Evolutionary conservation across 768 basidiomycete genomes (phyloP), one percentile per base, ranked within the genome.

Genomic region (Nidularia pulvinata): DNA sequence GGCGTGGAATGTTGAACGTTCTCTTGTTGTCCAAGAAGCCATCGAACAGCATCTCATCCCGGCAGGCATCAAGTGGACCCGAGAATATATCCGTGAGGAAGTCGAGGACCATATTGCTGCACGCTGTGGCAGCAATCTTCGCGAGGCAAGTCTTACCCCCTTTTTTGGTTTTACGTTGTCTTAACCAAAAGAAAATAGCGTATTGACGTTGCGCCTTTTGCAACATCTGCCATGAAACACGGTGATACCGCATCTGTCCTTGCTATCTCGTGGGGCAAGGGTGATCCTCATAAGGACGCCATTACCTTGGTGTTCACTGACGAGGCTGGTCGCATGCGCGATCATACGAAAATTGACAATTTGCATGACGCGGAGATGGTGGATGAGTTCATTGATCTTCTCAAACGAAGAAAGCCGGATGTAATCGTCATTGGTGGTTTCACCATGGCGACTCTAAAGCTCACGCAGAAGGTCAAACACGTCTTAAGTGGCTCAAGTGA

Each of bases 231-330:
- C 6, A 83, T 90, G 73, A 85, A 83, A 52, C 71, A 78, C 50
- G 94, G 91, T 10, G 84, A 92, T 63, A 74, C 81, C 39, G 70
- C 95, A 47, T 79, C 87, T 19, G 93, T 98, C 19, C 79, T 99
- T 42, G 92, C 95, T 3, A 69, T 96, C 53, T 96, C 95, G 6
- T 95, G 93, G 87, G 97, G 97, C 36, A 89, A 91, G 70, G 97
- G 97, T 36, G 95, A 97, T 61, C 92, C 93, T 37, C 86, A 89
- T 61, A 91, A 90, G 62, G 96, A 99, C 68, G 86, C 88, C 6
- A 89, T 98, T 51, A 82, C 86, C 19, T 74, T 93, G 39, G 89
- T 95, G 53, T 91, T 86, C 73, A 65, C 98, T 46, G 95, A 98
- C 62, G 85, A 92, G 56, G 86, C 86, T 46, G 96, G 97, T 14